Conservation (phyloP, 495 filamentous ascomycete genomes). For the Pseudomonodictys pantanalensis region DNA sequence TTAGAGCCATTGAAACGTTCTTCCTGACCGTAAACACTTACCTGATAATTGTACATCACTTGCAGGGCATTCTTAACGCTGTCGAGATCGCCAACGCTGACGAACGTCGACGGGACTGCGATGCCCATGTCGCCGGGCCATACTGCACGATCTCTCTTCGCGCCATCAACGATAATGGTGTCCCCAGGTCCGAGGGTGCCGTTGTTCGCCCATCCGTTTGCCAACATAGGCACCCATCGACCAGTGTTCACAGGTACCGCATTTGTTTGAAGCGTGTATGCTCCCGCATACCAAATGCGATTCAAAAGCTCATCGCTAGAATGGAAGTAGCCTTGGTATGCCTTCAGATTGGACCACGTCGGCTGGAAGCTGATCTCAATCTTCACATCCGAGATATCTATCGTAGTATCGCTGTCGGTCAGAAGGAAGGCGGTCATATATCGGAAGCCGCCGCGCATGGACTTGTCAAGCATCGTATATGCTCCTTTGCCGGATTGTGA, state of each 20-base stretch:
- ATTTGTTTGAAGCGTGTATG: conserved; percentile 49
- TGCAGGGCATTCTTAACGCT: conserved; percentile 61
- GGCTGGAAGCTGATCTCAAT: conserved; percentile 59
- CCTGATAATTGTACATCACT: conserved; percentile 59
- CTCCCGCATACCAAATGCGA: conserved; percentile 40
- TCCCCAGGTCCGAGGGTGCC: conserved; percentile 40
- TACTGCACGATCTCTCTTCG: conserved; percentile 29
- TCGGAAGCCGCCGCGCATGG: conserved; percentile 59
- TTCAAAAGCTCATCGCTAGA: conserved; percentile 55
- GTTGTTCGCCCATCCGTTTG: conserved; percentile 55
- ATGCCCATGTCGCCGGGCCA: conserved; percentile 57
- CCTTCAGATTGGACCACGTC: conserved; percentile 61
- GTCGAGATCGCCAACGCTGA: conserved; percentile 58
- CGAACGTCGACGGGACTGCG: conserved; percentile 55
- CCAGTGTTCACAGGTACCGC: conserved; percentile 55
- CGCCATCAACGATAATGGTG: conserved; percentile 31
- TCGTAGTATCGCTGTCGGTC: conserved; percentile 39
- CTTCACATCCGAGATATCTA: conserved; percentile 36
- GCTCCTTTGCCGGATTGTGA: conserved; percentile 44
- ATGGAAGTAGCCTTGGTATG: conserved; percentile 64
- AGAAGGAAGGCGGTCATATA: conserved; percentile 58
- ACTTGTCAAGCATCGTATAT: conserved; percentile 54
- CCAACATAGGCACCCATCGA: conserved; percentile 50
- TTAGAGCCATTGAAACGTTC: neutral
- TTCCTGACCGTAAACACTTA: conserved; percentile 22